Base-by-base conservation (phyloP, 2,329 filamentous ascomycete genomes). In the Fonsecaea pedrosoi region DNA sequence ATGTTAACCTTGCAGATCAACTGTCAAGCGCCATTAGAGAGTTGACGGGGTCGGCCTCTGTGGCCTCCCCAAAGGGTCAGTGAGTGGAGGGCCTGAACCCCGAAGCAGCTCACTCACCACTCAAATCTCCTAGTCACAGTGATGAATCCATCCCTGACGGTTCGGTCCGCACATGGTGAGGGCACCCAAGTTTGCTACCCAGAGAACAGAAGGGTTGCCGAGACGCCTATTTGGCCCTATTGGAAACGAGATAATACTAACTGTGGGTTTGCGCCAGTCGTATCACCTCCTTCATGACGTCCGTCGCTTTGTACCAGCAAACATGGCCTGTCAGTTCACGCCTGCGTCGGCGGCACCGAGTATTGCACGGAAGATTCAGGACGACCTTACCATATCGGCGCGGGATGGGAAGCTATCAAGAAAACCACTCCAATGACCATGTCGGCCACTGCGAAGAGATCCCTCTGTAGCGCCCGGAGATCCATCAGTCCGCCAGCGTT, bases 401-500 rank as follows among this genome's bases (percentile, higher is more conserved):
- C 15, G 38, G 13, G 13, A 42, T 15, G 38, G 25, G 45, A 21
- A 10, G 45, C 45, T 2, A 50, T 18, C 40, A n/a, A 40, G 40
- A n/a, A 12, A 25, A 42, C 40, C 8, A 13, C 13, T 42, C 15
- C 15, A n/a, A n/a, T 42, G 18, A 6, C 55, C 34, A 60, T 50
- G 57, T n/a, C 40, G 56, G n/a, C 45, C 63, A 7, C 55, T 15
- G 42, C 56, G 30, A 70, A 70, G 54, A 65, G 69, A 58, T 65
- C 62, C 12, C 50, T 65, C 34, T 61, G 67, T 54, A 68, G 62
- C 55, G 48, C 62, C 57, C 18, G 21, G 30, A 53, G 65, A 7
- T 65, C 68, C 21, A 58, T 65, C 18, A 66, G 59, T 58, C 68
- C 69, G 32, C 69, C 69, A 25, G 34, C 69, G 18, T 25, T 63